Base-by-base conservation (phyloP, 768 basidiomycete species). In the Trametes gibbosa region DNA sequence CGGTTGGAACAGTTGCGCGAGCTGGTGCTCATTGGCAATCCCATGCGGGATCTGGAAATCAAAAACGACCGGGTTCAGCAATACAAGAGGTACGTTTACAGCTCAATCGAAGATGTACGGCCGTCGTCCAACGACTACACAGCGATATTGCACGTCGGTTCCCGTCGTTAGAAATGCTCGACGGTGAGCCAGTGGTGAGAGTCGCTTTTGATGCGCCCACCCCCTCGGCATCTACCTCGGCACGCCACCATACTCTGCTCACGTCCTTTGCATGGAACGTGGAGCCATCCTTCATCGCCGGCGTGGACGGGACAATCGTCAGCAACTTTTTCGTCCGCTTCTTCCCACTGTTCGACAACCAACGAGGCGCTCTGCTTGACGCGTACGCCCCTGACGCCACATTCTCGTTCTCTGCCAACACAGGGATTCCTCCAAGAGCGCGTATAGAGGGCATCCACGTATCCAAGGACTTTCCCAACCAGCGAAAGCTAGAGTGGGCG, bases 371-470 rank as follows among this genome's bases (percentile, higher is more conserved):
- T 0, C 80, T 98, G 6, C 67, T 82, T 16, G 78, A 87, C 46
- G 92, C 81, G 19, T 99, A 98, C 70, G 84, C 90, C 59, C 84
- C 90, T 0, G 75, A 82, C 12, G 90, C 95, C n/a, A 95, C 94
- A 8, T 95, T 98, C 70, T 97, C 95, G 0, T 90, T 87, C 70
- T 89, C 88, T 19, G 84, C 84, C 66, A 95, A 95, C 70, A 95
- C 95, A 1, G 70, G 82, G 6, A 89, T 95, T 61, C 92, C 92
- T 4, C 71, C 79, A 7, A 88, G 95, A 16, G 90, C 92, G 0
- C 82, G 90, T 47, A 77, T 90, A 46, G 81, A 87, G 69, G 87
- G 86, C 21, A 79, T 85, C 62, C 86, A 90, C 61, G 68, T 73
- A 6, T 82, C 83, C 5, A 77, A 75, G 40, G 82, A 82, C 34